These are phyloP conservation scores for Ambrosiella beaveri DNA, from an alignment of 2,329 filamentous ascomycete genomes.

Conservation along the genomic window DNA sequence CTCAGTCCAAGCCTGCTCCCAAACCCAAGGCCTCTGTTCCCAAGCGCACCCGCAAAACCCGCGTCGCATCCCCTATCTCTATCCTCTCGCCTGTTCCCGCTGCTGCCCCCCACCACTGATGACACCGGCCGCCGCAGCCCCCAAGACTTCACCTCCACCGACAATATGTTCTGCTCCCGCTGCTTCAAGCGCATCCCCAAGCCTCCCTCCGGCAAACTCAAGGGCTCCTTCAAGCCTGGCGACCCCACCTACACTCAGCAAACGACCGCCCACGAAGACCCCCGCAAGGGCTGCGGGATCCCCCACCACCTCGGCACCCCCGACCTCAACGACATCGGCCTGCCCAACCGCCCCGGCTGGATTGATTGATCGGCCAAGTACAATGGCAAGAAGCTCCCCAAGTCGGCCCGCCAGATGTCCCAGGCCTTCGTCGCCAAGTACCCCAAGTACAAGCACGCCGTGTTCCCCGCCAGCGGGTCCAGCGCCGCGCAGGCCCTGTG, in stretches of 20 bases:
- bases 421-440: slow-evolving; percentile 6
- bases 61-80: no score
- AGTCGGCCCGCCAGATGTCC: not conserved
- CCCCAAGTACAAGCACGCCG: slow-evolving; percentile 11
- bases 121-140: not conserved
- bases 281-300: slow-evolving; percentile 9
- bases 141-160: not conserved
- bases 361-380: slow-evolving; percentile 8
- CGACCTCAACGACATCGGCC: slow-evolving; percentile 4
- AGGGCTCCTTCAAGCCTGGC: not conserved
- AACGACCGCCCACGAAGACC: slow-evolving; percentile 9
- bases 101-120: not conserved
- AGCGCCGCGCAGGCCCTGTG: slow-evolving; percentile 9
- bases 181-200: slow-evolving; percentile 9
- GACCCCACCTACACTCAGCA: slow-evolving; percentile 4
- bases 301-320: slow-evolving; percentile 7
- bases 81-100: not conserved
- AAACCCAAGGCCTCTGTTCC: no score
- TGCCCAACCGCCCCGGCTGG: slow-evolving; percentile 13
- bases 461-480: slow-evolving; percentile 10
- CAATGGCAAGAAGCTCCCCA: slow-evolving; percentile 4
- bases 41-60: no score
- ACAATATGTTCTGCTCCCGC: slow-evolving; percentile 11
- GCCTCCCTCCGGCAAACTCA: not conserved
- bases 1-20: no score